These are phyloP conservation scores for Mycena amicta DNA, from an alignment of 768 basidiomycete genomes.

Conservation along the genomic window DNA sequence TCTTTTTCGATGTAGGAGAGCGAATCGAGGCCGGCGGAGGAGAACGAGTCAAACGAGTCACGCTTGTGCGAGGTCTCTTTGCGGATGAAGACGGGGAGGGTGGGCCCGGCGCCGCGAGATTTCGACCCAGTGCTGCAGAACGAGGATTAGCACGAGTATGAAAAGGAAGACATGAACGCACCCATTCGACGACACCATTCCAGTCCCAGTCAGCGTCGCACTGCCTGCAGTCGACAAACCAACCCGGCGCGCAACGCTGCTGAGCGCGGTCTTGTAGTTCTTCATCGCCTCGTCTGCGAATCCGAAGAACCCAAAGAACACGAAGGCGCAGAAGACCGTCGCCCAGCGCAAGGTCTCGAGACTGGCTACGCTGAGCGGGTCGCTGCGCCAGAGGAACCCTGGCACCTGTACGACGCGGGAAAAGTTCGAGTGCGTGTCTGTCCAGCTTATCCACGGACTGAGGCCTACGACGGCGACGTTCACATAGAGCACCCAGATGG, in stretches of 20 bases:
- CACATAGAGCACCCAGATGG: slow-evolving; percentile 39
- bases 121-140: slow-evolving; percentile 6
- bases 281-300: slow-evolving; percentile 61
- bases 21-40: slow-evolving; percentile 43
- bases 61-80: slow-evolving; percentile 47
- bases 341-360: slow-evolving; percentile 55
- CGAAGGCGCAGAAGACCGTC: slow-evolving; percentile 46
- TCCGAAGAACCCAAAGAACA: slow-evolving; percentile 72
- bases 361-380: slow-evolving; percentile 22
- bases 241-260: slow-evolving; percentile 32
- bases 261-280: slow-evolving; percentile 47
- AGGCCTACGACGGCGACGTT: slow-evolving; percentile 35
- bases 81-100: slow-evolving; percentile 45
- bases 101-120: neutral
- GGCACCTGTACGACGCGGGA: slow-evolving; percentile 46
- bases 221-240: neutral
- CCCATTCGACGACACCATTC: neutral
- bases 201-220: neutral
- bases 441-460: slow-evolving; percentile 53
- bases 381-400: slow-evolving; percentile 42
- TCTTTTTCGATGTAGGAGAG: slow-evolving; percentile 32
- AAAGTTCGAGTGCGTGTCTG: slow-evolving; percentile 51
- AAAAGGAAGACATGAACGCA: slow-evolving; percentile 17
- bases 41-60: slow-evolving; percentile 52
- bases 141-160: slow-evolving; percentile 24